Conservation (phyloP, 768 basidiomycete species). For the Suillus brevipes region DNA sequence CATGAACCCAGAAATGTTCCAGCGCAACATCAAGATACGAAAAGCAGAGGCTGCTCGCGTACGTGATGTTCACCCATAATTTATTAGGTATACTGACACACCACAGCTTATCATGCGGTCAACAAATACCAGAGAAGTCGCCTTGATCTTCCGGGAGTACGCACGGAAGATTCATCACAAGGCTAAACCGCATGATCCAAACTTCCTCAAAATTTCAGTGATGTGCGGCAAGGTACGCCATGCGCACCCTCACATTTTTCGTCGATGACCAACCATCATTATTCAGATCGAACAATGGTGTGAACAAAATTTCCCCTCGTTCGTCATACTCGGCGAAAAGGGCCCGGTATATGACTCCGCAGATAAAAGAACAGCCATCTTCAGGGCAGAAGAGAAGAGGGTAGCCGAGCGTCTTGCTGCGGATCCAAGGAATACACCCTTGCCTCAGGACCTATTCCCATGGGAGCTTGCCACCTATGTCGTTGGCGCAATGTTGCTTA, state of each 20-base stretch:
- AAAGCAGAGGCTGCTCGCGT: slow-evolving; percentile 87
- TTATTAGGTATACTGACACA: not conserved
- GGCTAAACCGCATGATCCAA: slow-evolving; percentile 79
- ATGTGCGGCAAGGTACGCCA: slow-evolving; percentile 73
- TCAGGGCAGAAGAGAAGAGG: slow-evolving; percentile 44
- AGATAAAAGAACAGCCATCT: slow-evolving; percentile 60
- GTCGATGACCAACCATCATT: slow-evolving; percentile 14
- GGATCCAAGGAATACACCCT: slow-evolving; percentile 6
- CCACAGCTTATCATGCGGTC: slow-evolving; percentile 86
- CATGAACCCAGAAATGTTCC: slow-evolving; percentile 88
- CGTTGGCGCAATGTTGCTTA: slow-evolving; percentile 25
- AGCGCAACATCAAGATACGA: slow-evolving; percentile 90
- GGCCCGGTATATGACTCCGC: slow-evolving; percentile 41
- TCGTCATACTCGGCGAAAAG: slow-evolving; percentile 46
- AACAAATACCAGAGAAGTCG: slow-evolving; percentile 90
- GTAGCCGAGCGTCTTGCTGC: slow-evolving; percentile 32
- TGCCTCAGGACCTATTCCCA: slow-evolving; percentile 18
- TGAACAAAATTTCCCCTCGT: slow-evolving; percentile 92
- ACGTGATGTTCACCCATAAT: slow-evolving; percentile 26
- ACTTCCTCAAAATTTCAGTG: slow-evolving; percentile 78
- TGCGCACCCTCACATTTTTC: slow-evolving; percentile 17
- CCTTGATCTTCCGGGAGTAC: slow-evolving; percentile 83
- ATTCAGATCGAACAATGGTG: slow-evolving; percentile 86
- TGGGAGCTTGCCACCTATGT: slow-evolving; percentile 35
- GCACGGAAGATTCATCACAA: slow-evolving; percentile 82